Evolutionary conservation across 495 filamentous ascomycete genomes (phyloP), one percentile per base, ranked within the genome.

Genomic region (Aspergillus baeticus): DNA sequence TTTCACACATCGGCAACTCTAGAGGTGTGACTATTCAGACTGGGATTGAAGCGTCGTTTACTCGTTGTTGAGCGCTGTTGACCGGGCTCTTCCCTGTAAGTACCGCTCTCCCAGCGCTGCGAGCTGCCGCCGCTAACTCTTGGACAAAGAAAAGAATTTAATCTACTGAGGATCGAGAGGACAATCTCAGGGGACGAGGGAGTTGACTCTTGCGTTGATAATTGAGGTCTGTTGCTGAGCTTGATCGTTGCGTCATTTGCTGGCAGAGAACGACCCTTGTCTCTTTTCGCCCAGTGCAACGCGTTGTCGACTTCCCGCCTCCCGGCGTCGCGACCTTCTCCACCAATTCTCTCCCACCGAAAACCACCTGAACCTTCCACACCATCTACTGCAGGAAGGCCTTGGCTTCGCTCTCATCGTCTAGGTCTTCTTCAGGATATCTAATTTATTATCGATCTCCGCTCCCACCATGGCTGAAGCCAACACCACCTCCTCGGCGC

Each of bases 401-500:
- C 54, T 43, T 38, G 21, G 20, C 37, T 48, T 54, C 57, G 20
- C 55, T 61, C 51, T 56, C 60, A 45, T 26, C 29, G 55, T 22
- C 49, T 47, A 57, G 45, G 48, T 21, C 49, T 44, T 43, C 45
- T 36, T 52, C 20, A 29, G 15, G 29, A 57, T 38, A 26, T 39
- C 48, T 41, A 33, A 37, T 39, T 60, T 52, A 37, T 41, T 54
- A 42, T 51, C 51, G 55, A 63, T 35, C 37, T 59, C 48, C 39
- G 58, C 56, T 48, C 63, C 64, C 62, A 77, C 60, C 57, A 78
- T 78, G 76, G 73, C 74, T 62, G 74, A 77, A 26, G 72, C 74
- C 53, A 70, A 66, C 43, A 66, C 72, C 63, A 62, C 70, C 55
- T 50, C 63, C 59, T 55, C 69, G 54, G 61, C 67, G 55, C 68